Evolutionary conservation across 2,329 filamentous ascomycete species (phyloP).

Genomic region (Botryotinia calthae): DNA sequence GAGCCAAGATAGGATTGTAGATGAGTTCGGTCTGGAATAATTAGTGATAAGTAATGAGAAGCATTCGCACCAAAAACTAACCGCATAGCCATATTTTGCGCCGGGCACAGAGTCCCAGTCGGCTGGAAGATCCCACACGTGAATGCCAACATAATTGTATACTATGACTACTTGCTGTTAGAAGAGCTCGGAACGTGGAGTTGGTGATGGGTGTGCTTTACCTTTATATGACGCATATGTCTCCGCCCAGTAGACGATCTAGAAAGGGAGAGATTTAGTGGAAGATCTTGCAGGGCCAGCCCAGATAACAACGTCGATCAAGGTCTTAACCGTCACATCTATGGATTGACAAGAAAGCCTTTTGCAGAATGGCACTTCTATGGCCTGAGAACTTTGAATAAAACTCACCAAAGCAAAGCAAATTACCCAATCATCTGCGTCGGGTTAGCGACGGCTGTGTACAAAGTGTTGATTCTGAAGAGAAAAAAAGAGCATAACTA

Average conservation of each 20-base stretch:
- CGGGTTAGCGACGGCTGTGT: not conserved
- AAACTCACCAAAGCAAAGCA: slow-evolving; percentile 12
- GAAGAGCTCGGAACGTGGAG: no score
- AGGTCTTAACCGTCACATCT: not conserved
- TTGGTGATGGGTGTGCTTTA: not conserved
- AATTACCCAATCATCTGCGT: slow-evolving; percentile 13
- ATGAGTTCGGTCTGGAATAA: not conserved
- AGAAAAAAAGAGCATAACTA: slow-evolving; percentile 32
- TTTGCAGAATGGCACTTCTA: not conserved
- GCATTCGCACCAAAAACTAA: not conserved
- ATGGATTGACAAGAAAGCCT: not conserved
- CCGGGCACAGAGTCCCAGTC: not conserved
- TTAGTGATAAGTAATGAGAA: not conserved
- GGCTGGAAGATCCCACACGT: not conserved
- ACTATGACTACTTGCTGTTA: not conserved
- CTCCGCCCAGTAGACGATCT: slow-evolving; percentile 10
- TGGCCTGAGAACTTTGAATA: not conserved
- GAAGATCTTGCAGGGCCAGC: not conserved
- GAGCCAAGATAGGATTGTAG: slow-evolving; percentile 47
- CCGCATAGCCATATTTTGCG: slow-evolving; percentile 10
- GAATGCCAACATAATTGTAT: not conserved
- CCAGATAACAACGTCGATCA: not conserved
- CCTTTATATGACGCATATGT: slow-evolving; percentile 9
- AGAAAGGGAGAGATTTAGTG: not conserved
- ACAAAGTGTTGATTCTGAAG: not conserved